Percentiles rank a stretch among this genome's conserved stretches.
Evolutionary conservation across 345 rosid species (phyloP).

Genomic region (Leavenworthia alabamica): DNA sequence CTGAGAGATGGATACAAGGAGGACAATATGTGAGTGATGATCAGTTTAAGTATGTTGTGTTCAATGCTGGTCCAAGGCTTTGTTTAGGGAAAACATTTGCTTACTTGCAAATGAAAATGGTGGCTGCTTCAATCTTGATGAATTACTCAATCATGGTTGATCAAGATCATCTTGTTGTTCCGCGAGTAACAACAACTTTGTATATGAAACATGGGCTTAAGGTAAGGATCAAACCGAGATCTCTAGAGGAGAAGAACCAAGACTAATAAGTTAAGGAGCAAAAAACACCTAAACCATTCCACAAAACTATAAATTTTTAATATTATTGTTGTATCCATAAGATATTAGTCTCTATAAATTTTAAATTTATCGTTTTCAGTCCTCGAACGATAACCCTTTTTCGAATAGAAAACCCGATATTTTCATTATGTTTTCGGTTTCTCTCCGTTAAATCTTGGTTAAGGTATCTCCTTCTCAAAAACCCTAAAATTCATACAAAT

Average conservation of each 20-base stretch:
- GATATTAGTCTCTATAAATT: too few species aligned
- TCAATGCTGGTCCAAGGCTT: constrained; percentile 38
- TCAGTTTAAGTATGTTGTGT: constrained; percentile 36
- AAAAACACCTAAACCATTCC: too few species aligned
- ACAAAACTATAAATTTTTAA: too few species aligned
- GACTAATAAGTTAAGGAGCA: too few species aligned
- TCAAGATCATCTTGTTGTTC: constrained; percentile 15
- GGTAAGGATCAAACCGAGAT: constrained; percentile 21
- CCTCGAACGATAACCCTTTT: constrained; percentile 52
- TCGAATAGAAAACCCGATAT: constrained; percentile 49
- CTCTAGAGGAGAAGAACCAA: constrained; percentile 2
- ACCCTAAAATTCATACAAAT: constrained; percentile 76
- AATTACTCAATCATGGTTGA: constrained; percentile 28
- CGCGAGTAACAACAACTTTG: constrained; percentile 17
- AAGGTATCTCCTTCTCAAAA: constrained; percentile 65
- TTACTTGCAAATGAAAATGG: constrained; percentile 38
- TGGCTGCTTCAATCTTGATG: constrained; percentile 25
- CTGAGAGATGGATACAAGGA: constrained; percentile 44
- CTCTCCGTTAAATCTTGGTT: constrained; percentile 59
- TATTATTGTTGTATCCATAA: too few species aligned
- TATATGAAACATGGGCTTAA: constrained; percentile 27
- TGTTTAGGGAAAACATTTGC: constrained; percentile 44
- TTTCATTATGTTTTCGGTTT: constrained; percentile 44
- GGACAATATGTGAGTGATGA: constrained; percentile 21
- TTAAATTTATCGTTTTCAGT: too few species aligned